phyloP scores from a whole-genome alignment of 164 flowering plant species.

The Chloranthus sessilifolius region DNA sequence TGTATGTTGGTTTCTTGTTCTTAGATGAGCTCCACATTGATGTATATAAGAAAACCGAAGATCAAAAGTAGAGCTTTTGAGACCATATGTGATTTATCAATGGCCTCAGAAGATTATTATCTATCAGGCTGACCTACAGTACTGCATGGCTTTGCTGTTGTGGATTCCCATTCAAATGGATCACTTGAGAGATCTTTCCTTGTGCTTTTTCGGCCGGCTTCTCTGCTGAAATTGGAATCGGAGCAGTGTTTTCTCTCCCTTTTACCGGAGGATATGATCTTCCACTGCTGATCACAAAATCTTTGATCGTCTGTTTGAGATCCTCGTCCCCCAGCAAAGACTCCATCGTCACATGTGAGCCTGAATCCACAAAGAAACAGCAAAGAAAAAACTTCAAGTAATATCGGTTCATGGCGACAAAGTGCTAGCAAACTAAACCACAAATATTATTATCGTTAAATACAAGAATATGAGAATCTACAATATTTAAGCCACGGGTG shows the following conservation, averaged over 20 bases:
- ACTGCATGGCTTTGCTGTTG: slow-evolving; percentile 13
- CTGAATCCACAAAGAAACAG: slow-evolving; percentile 28
- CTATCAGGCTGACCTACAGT: slow-evolving; percentile 5
- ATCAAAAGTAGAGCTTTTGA: too few species aligned
- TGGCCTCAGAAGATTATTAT: too few species aligned
- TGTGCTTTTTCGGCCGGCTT: slow-evolving; percentile 14
- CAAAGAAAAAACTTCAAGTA: too few species aligned
- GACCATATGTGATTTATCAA: too few species aligned
- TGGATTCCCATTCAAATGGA: slow-evolving; percentile 17
- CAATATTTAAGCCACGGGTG: too few species aligned
- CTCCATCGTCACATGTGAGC: slow-evolving; percentile 82
- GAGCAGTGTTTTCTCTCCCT: slow-evolving; percentile 13
- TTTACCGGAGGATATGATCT: slow-evolving; percentile 46
- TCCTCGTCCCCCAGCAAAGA: slow-evolving; percentile 61
- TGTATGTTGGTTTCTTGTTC: too few species aligned
- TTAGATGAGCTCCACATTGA: too few species aligned
- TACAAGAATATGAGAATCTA: not conserved
- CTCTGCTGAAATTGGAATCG: slow-evolving; percentile 14
- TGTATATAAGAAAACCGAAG: too few species aligned
- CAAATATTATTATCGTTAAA: too few species aligned
- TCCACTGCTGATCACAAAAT: slow-evolving; percentile 64
- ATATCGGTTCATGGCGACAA: too few species aligned
- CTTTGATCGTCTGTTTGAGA: slow-evolving; percentile 42
- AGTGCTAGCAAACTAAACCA: too few species aligned
- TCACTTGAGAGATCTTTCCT: slow-evolving; percentile 14